Conservation (phyloP, 352 stramenopile genomes). For the Pythium chondricola region DNA sequence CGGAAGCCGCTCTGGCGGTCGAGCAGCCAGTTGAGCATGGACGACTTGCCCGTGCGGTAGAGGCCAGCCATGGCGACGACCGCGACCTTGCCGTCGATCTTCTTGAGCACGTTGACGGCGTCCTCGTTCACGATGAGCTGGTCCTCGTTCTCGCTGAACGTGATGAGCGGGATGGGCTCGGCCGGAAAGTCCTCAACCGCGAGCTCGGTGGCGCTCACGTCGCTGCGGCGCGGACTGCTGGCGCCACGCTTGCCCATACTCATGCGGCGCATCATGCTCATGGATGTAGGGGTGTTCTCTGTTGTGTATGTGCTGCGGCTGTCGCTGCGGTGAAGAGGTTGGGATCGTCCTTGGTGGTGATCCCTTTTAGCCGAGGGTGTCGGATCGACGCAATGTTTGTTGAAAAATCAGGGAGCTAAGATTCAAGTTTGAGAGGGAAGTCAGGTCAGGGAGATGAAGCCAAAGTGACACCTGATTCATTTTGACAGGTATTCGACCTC, state of each 20-base stretch:
- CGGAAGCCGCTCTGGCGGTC: constrained; percentile 63
- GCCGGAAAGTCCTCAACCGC: constrained; percentile 52
- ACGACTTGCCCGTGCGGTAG: constrained; percentile 86
- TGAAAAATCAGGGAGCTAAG: too few species aligned
- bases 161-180: constrained; percentile 78
- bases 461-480: too few species aligned
- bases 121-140: constrained; percentile 77
- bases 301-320: too few species aligned
- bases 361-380: too few species aligned
- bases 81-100: constrained; percentile 70
- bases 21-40: constrained; percentile 85
- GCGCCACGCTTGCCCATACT: constrained; percentile 12
- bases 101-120: constrained; percentile 51
- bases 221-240: constrained; percentile 3
- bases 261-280: constrained; percentile 15
- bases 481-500: too few species aligned
- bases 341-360: too few species aligned
- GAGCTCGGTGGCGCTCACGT: constrained; percentile 7
- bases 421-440: too few species aligned
- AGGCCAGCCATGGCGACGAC: constrained; percentile 81
- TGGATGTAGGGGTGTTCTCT: not conserved
- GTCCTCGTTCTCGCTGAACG: constrained; percentile 79
- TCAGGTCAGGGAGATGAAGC: too few species aligned
- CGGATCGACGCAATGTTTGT: too few species aligned
- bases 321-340: too few species aligned